These are phyloP conservation scores for Exserohilum rostratum DNA, from an alignment of 2,329 filamentous ascomycete genomes.

Conservation along the genomic window DNA sequence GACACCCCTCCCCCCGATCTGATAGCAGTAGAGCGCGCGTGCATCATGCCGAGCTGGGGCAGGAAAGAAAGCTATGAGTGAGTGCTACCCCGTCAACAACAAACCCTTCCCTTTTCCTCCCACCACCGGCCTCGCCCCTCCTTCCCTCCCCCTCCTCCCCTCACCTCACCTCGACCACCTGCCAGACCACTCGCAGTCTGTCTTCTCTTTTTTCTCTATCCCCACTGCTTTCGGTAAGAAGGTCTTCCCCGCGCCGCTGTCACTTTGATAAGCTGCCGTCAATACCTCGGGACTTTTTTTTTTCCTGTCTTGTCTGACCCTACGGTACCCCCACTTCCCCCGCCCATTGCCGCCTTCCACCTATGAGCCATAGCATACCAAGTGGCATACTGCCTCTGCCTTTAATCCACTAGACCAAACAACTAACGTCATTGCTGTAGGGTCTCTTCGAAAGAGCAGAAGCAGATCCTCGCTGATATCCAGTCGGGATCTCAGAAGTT, in stretches of 20 bases:
- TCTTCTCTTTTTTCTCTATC: not conserved
- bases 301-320: constrained; percentile 3
- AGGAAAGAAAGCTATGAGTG: constrained; percentile 50
- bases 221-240: constrained; percentile 17
- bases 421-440: constrained; percentile 28
- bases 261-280: not conserved
- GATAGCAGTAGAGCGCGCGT: constrained; percentile 27
- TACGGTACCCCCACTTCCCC: not conserved
- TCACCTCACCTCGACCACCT: constrained; percentile 15
- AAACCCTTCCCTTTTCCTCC: not conserved
- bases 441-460: constrained; percentile 45
- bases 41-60: constrained; percentile 49
- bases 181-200: constrained; percentile 10
- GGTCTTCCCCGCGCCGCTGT: not conserved
- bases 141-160: constrained; percentile 9
- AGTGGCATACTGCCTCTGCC: constrained; percentile 11
- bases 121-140: constrained; percentile 18
- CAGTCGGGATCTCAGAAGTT: constrained; percentile 47
- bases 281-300: constrained; percentile 1
- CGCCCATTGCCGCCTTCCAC: not conserved
- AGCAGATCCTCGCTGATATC: constrained; percentile 49
- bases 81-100: constrained; percentile 29
- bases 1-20: constrained; percentile 4
- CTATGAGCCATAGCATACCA: not conserved
- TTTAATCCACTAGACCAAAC: not conserved